phyloP scores from a whole-genome alignment of 169 alveolate genomes.

The Theileria annulata region DNA sequence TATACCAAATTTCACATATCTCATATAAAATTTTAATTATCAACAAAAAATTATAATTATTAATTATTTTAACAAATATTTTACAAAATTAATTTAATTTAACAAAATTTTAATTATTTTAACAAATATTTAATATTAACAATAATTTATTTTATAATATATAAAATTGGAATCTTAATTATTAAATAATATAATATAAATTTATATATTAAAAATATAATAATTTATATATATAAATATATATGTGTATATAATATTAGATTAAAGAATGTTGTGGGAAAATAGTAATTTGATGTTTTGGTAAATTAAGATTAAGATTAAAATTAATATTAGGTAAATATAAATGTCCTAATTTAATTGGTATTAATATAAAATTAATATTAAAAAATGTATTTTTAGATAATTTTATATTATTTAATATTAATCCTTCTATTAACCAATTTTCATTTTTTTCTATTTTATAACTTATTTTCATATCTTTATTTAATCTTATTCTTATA shows the following conservation, averaged over 20 bases:
- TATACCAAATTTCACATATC: conserved; percentile 54
- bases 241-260: no score
- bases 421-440: conserved; percentile 46
- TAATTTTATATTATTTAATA: conserved; percentile 6
- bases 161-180: no score
- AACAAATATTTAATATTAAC: no score
- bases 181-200: no score
- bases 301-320: not conserved
- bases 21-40: not conserved
- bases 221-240: no score
- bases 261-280: no score
- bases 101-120: no score
- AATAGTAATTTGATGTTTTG: not conserved
- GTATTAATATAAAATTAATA: conserved; percentile 22
- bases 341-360: not conserved
- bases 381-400: not conserved
- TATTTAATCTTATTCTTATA: not conserved
- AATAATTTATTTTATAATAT: no score
- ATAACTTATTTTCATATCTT: conserved; percentile 18
- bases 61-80: no score
- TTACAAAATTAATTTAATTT: no score
- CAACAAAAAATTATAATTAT: conserved; percentile 1
- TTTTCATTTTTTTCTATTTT: conserved; percentile 18
- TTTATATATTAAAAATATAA: no score
- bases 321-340: not conserved